A percentile compares a stretch with the other conserved stretches of the same genome.
Evolutionary conservation across 352 stramenopile genomes (phyloP).

Genomic region (Phytopythium litorale): DNA sequence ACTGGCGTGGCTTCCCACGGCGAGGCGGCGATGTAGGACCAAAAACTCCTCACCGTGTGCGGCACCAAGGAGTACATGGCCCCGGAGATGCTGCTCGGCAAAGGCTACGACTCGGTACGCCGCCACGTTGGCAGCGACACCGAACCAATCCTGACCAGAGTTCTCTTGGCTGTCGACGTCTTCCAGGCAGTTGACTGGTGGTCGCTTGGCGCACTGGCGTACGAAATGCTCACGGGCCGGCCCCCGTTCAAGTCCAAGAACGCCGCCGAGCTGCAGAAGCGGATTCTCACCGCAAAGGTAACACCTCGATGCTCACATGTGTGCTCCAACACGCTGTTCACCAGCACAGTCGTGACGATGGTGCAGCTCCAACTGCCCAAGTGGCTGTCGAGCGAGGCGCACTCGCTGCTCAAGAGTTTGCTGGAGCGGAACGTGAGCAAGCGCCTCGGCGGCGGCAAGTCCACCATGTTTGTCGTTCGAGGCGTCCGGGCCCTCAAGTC

Average conservation of each 20-base stretch:
- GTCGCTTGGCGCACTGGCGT: constrained; percentile 72
- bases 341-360: neutral
- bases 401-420: constrained; percentile 94
- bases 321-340: neutral
- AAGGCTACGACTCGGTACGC: constrained; percentile 73
- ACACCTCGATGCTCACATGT: neutral
- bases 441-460: constrained; percentile 91
- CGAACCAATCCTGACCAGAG: neutral
- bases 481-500: constrained; percentile 94
- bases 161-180: neutral
- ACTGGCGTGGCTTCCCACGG: neutral
- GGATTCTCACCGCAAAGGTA: constrained; percentile 76
- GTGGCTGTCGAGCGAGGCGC: constrained; percentile 84
- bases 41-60: constrained; percentile 73
- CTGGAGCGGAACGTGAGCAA: constrained; percentile 96
- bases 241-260: constrained; percentile 77
- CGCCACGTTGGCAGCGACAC: neutral
- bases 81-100: constrained; percentile 79
- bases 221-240: constrained; percentile 80
- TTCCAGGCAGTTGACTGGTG: constrained; percentile 78
- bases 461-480: constrained; percentile 97
- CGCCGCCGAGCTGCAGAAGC: constrained; percentile 59
- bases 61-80: constrained; percentile 88
- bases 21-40: constrained; percentile 23
- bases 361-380: constrained; percentile 63